Evolutionary conservation across 352 stramenopile genomes (phyloP).

Genomic region (Phytophthora macrochlamydospora): DNA sequence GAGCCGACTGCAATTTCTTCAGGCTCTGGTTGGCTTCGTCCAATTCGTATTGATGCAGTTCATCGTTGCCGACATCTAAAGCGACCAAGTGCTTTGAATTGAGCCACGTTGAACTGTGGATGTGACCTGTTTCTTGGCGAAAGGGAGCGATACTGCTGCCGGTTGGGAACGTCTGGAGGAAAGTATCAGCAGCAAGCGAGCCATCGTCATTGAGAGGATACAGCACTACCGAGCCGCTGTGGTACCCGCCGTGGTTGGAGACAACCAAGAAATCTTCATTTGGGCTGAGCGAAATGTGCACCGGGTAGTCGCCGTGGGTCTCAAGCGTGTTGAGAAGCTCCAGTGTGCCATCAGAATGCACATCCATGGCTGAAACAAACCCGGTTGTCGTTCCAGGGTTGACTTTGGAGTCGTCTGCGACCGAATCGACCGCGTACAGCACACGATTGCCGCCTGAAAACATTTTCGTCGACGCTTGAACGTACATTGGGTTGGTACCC

Average conservation of each 20-base stretch:
- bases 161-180: conserved; percentile 31
- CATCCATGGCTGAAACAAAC: conserved; percentile 35
- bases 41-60: conserved; percentile 40
- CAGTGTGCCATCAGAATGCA: conserved; percentile 17
- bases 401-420: conserved; percentile 22
- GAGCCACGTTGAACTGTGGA: conserved; percentile 58
- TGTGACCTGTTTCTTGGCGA: conserved; percentile 37
- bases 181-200: conserved; percentile 20
- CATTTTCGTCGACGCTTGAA: conserved; percentile 26
- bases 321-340: conserved; percentile 34
- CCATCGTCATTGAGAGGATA: conserved; percentile 40
- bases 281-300: conserved; percentile 39
- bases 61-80: conserved; percentile 48
- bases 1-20: not conserved
- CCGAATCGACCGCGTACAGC: conserved; percentile 48
- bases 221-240: conserved; percentile 40
- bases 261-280: conserved; percentile 42
- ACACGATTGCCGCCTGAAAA: conserved; percentile 1
- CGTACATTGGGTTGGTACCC: conserved; percentile 61
- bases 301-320: conserved; percentile 31
- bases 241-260: conserved; percentile 43
- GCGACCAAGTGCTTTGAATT: conserved; percentile 25
- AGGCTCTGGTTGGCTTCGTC: conserved; percentile 27
- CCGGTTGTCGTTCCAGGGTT: conserved; percentile 26
- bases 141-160: conserved; percentile 21